phyloP scores from a whole-genome alignment of 2,329 filamentous ascomycete genomes.

The Periconia macrospinosa region DNA sequence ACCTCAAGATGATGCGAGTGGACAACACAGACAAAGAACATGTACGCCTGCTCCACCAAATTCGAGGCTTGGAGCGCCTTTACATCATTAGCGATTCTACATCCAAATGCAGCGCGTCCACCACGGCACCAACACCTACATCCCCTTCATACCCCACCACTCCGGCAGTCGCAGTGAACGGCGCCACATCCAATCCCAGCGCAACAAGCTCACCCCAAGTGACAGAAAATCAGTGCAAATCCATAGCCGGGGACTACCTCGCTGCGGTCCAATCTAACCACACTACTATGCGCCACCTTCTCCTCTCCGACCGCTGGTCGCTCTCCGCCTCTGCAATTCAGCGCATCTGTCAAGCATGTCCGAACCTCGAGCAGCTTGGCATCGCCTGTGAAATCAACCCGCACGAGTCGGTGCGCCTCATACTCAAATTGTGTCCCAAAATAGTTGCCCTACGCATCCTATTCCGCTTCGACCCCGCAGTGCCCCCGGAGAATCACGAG shows the following conservation, averaged over 20 bases:
- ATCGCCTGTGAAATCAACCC: slow-evolving; percentile 59
- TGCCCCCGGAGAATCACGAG: slow-evolving; percentile 29
- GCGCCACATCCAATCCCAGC: slow-evolving; percentile 11
- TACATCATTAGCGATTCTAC: slow-evolving; percentile 53
- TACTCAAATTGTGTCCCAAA: slow-evolving; percentile 43
- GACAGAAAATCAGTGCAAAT: slow-evolving; percentile 35
- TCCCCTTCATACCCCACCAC: slow-evolving; percentile 30
- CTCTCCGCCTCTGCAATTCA: slow-evolving; percentile 53
- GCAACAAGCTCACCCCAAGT: slow-evolving; percentile 22
- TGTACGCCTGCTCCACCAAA: slow-evolving; percentile 46
- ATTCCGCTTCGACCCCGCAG: slow-evolving; percentile 19
- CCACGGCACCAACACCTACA: slow-evolving; percentile 28
- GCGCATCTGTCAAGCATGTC: slow-evolving; percentile 56
- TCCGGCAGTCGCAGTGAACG: slow-evolving; percentile 12
- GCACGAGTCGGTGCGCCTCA: slow-evolving; percentile 36
- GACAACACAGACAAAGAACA: slow-evolving; percentile 53
- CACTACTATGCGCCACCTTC: slow-evolving; percentile 56
- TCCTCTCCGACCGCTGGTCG: slow-evolving; percentile 60
- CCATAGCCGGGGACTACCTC: slow-evolving; percentile 50
- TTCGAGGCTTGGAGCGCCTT: slow-evolving; percentile 52
- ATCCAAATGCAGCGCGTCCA: slow-evolving; percentile 25
- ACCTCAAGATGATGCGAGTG: slow-evolving; percentile 52
- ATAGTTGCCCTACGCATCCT: slow-evolving; percentile 47
- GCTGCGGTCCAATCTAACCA: slow-evolving; percentile 55
- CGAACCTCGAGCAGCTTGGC: slow-evolving; percentile 62